phyloP scores from a whole-genome alignment of 2,329 filamentous ascomycete genomes.

The Eutypella sp. region DNA sequence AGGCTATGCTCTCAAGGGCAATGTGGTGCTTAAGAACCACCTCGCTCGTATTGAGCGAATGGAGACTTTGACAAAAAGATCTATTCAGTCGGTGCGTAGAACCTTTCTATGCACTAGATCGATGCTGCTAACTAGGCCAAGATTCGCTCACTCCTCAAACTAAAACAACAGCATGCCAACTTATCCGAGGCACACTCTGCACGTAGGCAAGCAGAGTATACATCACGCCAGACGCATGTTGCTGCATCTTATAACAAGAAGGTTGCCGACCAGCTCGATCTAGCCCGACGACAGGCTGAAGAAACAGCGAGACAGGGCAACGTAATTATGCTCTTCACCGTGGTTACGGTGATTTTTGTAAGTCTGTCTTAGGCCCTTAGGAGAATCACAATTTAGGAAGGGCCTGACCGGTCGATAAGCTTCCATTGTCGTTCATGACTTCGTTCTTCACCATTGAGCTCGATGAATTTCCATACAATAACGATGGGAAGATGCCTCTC shows the following conservation, averaged over 20 bases:
- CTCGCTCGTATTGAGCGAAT: constrained; percentile 1
- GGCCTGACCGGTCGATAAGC: neutral
- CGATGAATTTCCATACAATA: constrained; percentile 2
- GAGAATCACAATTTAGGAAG: neutral
- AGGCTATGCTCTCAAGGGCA: neutral
- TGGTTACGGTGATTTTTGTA: constrained; percentile 5
- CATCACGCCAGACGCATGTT: neutral
- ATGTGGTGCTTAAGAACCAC: neutral
- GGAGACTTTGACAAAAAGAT: constrained; percentile 2
- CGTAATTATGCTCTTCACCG: constrained; percentile 1
- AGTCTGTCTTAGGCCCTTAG: neutral
- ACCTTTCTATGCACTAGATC: neutral
- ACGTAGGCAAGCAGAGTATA: neutral
- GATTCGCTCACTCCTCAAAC: constrained; percentile 2
- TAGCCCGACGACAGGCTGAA: constrained; percentile 1
- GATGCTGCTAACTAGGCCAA: neutral
- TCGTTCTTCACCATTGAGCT: constrained; percentile 5
- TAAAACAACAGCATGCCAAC: constrained; percentile 4
- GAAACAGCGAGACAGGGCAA: constrained; percentile 3
- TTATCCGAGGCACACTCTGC: constrained; percentile 1
- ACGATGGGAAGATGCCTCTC: constrained; percentile 2
- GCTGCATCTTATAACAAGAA: neutral
- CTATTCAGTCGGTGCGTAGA: neutral
- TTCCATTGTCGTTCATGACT: constrained; percentile 4
- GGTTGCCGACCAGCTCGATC: neutral